Conservation (phyloP, 306 rosid species). For the Potentilla sterilis region DNA sequence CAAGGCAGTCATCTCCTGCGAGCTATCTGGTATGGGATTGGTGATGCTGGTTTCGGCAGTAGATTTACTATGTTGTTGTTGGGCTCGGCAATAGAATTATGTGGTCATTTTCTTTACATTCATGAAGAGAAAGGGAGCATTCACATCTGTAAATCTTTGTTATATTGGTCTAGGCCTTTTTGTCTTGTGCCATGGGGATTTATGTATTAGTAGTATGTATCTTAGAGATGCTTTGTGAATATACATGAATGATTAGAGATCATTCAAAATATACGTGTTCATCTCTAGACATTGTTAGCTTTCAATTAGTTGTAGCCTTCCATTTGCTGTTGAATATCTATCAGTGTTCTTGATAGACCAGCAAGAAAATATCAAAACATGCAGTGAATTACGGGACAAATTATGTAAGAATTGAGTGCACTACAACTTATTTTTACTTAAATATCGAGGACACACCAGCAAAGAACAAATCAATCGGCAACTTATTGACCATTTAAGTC, state of each 20-base stretch:
- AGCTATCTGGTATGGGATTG: constrained; percentile 1
- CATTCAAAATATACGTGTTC: constrained; percentile 25
- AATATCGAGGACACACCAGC: background rate
- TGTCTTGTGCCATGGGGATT: constrained; percentile 42
- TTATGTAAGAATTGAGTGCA: background rate
- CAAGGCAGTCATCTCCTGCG: background rate
- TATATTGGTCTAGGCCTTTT: constrained; percentile 39
- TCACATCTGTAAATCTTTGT: constrained; percentile 62
- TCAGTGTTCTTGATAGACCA: background rate
- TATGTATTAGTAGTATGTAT: constrained; percentile 39
- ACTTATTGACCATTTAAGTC: background rate
- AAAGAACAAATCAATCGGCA: background rate
- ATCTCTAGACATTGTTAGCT: background rate
- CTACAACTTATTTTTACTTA: background rate
- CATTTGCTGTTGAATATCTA: background rate
- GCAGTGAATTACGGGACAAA: background rate
- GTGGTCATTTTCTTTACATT: constrained; percentile 50
- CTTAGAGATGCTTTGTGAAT: constrained; percentile 54
- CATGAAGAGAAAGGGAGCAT: constrained; percentile 45
- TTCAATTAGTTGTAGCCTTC: background rate
- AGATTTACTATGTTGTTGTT: constrained; percentile 24
- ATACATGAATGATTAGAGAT: constrained; percentile 30
- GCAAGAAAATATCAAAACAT: background rate
- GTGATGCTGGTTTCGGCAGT: constrained; percentile 4
- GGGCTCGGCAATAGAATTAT: constrained; percentile 49